Conservation (phyloP, 2,329 filamentous ascomycete genomes). For the Lasiodiplodia hormozganensis region DNA sequence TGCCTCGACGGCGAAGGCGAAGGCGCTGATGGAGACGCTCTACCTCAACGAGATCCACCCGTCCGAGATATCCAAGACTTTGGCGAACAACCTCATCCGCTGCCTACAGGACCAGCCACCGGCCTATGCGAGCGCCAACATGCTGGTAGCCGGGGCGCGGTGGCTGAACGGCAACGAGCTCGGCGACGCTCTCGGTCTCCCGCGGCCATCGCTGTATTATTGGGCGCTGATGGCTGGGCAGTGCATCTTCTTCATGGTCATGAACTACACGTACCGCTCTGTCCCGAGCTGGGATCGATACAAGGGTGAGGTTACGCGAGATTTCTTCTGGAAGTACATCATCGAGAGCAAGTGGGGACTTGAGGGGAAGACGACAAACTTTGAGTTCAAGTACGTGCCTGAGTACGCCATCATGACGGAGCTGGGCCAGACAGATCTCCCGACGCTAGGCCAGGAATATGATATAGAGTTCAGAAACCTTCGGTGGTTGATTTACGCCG, state of each 20-base stretch:
- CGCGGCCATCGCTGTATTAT: conserved; percentile 64
- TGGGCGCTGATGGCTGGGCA: conserved; percentile 67
- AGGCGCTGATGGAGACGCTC: conserved; percentile 71
- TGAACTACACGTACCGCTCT: conserved; percentile 60
- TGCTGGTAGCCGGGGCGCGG: conserved; percentile 71
- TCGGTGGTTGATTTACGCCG: conserved; percentile 52
- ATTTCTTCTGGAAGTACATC: conserved; percentile 65
- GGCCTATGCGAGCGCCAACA: conserved; percentile 68
- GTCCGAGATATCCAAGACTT: conserved; percentile 64
- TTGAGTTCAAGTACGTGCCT: conserved; percentile 76
- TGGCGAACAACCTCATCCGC: conserved; percentile 78
- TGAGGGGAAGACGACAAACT: conserved; percentile 65
- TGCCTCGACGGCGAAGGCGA: conserved; percentile 61
- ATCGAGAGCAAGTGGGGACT: conserved; percentile 71
- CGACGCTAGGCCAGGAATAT: conserved; percentile 44
- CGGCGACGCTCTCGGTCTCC: conserved; percentile 65
- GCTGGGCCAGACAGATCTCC: conserved; percentile 52
- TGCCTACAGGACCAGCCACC: conserved; percentile 72
- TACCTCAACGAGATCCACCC: conserved; percentile 71
- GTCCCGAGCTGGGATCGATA: conserved; percentile 57
- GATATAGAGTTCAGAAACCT: conserved; percentile 58
- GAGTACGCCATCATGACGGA: conserved; percentile 59
- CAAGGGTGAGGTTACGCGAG: conserved; percentile 60
- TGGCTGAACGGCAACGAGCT: conserved; percentile 74
- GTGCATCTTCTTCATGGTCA: conserved; percentile 68